Base-by-base conservation (phyloP, 768 basidiomycete genomes). In the Cystoderma amianthinum region DNA sequence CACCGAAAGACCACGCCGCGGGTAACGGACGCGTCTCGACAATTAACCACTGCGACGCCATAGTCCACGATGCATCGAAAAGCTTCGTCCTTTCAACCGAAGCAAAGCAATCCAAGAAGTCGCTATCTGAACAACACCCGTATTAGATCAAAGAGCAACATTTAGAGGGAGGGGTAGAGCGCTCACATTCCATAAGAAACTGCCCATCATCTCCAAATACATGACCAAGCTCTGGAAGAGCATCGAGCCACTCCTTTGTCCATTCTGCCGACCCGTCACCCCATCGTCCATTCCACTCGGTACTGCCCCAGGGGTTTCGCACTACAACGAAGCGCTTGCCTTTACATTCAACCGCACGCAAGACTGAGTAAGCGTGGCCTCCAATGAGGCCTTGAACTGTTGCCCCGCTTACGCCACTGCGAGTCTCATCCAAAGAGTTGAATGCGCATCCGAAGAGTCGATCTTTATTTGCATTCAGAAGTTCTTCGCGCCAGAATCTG, bases 401-500 rank as follows among this genome's bases (percentile, higher is more conserved):
- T 18, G 57, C 44, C 25, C 45, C 49, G 3, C 37, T 13, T 6
- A 49, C 45, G 3, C 63, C 63, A 44, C 56, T 65, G 10, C 64
- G 61, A 22, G 60, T 54, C 33, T 47, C 52, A 41, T 60, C 55
- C 32, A 68, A 53, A 17, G 45, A 50, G 43, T 67, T 59, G 48
- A 75, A 73, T 36, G 65, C 67, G 46, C 75, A 76, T 2, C 71
- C 72, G 45, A 79, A 76, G 3, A 78, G 60, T 4, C 74, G 65
- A 47, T 76, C 76, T 36, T 67, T 56, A 45, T 72, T 74, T 3
- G 71, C 74, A 21, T 58, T 64, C 7, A 66, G 52, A 15, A 79
- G 64, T 47, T 79, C 76, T 36, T 77, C 67, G 4, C 60, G 59
- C 76, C 76, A 79, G 54, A 78, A 79, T 6, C 60, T 54, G 44